Evolutionary conservation across 352 stramenopile genomes (phyloP).

Genomic region (Phytophthora rubi): DNA sequence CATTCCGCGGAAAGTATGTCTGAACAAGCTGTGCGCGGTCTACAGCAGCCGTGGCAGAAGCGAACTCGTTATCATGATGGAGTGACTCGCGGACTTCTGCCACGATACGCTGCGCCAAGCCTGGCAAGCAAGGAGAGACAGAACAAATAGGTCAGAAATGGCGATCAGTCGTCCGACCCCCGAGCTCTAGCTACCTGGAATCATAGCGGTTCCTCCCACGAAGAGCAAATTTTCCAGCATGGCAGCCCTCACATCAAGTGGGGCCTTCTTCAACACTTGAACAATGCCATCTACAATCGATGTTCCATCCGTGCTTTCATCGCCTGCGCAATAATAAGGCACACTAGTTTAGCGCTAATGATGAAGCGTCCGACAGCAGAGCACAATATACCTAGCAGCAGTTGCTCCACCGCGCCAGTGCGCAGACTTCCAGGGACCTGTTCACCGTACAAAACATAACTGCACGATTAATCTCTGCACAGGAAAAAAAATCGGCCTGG

Average conservation of each 20-base stretch:
- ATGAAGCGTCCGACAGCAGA: not conserved
- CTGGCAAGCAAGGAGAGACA: slow-evolving; percentile 24
- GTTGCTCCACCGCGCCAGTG: slow-evolving; percentile 50
- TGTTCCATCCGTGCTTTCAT: slow-evolving; percentile 40
- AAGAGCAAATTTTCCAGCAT: slow-evolving; percentile 83
- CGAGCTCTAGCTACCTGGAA: slow-evolving; percentile 50
- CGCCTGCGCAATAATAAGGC: slow-evolving; percentile 21
- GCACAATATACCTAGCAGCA: slow-evolving; percentile 46
- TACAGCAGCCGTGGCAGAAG: slow-evolving; percentile 39
- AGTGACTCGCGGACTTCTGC: slow-evolving; percentile 53
- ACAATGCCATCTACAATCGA: slow-evolving; percentile 68
- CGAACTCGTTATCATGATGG: slow-evolving; percentile 46
- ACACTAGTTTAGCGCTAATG: not conserved
- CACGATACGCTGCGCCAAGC: slow-evolving; percentile 58
- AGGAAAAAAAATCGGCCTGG: not conserved
- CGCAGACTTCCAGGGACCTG: slow-evolving; percentile 53
- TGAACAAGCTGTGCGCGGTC: slow-evolving; percentile 47
- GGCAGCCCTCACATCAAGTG: slow-evolving; percentile 67
- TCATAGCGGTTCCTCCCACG: slow-evolving; percentile 77
- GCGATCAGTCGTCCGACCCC: not conserved
- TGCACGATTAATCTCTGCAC: not conserved
- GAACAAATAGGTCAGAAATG: not conserved
- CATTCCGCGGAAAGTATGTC: slow-evolving; percentile 71
- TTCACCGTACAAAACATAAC: not conserved
- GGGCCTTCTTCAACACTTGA: slow-evolving; percentile 58